Conservation (phyloP, 2,329 filamentous ascomycete genomes). For the Cryphonectria nitschkei region DNA sequence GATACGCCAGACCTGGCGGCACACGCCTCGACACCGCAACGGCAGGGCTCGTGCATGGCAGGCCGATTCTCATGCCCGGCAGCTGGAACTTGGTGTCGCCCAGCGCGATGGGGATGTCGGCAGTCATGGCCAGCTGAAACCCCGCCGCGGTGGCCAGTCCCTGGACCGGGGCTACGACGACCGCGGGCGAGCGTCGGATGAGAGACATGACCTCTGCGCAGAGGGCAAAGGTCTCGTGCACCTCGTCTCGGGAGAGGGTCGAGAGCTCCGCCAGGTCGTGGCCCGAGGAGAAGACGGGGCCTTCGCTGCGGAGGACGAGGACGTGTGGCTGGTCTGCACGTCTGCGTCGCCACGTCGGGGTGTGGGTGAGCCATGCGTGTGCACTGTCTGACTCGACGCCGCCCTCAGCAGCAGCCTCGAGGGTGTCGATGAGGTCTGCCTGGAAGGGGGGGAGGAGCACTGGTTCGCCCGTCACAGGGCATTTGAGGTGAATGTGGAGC, state of each 20-base stretch:
- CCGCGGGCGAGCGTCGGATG: slow-evolving; percentile 38
- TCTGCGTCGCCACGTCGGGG: slow-evolving; percentile 32
- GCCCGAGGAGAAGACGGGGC: slow-evolving; percentile 39
- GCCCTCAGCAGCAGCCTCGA: slow-evolving; percentile 26
- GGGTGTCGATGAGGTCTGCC: slow-evolving; percentile 29
- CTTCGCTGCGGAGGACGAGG: slow-evolving; percentile 38
- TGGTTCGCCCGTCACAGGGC: slow-evolving; percentile 30
- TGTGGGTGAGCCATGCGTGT: slow-evolving; percentile 37
- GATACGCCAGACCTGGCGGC: slow-evolving; percentile 33
- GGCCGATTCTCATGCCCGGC: slow-evolving; percentile 37
- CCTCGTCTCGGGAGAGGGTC: slow-evolving; percentile 17
- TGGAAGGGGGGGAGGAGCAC: slow-evolving; percentile 38
- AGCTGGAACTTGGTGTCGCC: slow-evolving; percentile 31
- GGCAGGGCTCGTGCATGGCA: slow-evolving; percentile 40
- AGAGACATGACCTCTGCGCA: slow-evolving; percentile 40
- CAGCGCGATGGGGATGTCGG: slow-evolving; percentile 36
- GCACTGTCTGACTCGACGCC: not conserved
- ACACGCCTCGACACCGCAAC: slow-evolving; percentile 36
- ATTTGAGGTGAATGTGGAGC: slow-evolving; percentile 33
- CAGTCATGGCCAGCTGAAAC: slow-evolving; percentile 39
- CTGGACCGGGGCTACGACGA: slow-evolving; percentile 38
- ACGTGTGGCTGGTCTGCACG: slow-evolving; percentile 36
- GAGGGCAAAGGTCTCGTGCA: slow-evolving; percentile 34
- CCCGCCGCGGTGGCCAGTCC: slow-evolving; percentile 40
- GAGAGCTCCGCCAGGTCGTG: slow-evolving; percentile 39